Evolutionary conservation across 495 filamentous ascomycete genomes (phyloP).

Genomic region (Tuber borchii): DNA sequence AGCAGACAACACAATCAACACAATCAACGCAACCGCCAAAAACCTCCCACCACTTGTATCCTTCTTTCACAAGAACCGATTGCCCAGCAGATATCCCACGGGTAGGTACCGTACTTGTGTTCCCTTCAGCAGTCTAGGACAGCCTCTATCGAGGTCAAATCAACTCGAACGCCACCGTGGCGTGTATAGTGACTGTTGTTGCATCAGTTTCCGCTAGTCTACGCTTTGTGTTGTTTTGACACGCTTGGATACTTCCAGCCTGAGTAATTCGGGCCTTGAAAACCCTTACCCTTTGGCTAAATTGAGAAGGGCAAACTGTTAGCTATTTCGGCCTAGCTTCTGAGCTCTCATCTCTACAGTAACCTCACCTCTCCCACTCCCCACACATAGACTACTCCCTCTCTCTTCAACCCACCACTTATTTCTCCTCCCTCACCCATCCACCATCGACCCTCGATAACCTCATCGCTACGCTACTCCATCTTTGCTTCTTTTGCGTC

Average conservation of each 20-base stretch:
- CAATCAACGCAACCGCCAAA: too few species aligned
- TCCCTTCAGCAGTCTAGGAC: too few species aligned
- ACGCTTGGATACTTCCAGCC: background rate
- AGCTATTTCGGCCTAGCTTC: background rate
- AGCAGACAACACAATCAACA: too few species aligned
- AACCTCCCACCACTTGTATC: too few species aligned
- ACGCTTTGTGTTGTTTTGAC: background rate
- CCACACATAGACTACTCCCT: background rate
- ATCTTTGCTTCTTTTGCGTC: background rate
- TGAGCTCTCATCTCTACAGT: background rate
- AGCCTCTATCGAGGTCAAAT: background rate
- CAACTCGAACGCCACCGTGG: background rate
- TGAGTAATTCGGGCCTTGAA: background rate
- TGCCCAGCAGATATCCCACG: too few species aligned
- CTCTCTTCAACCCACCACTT: background rate
- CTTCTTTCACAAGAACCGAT: too few species aligned
- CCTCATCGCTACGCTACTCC: background rate
- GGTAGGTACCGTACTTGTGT: too few species aligned
- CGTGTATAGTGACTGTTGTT: background rate
- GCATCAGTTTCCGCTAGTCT: background rate
- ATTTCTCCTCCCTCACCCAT: background rate
- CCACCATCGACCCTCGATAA: background rate
- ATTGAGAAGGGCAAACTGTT: background rate
- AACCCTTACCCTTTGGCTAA: background rate
- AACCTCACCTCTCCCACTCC: background rate